Conservation (phyloP, 2,329 filamentous ascomycete species). For the Colletotrichum melonis region DNA sequence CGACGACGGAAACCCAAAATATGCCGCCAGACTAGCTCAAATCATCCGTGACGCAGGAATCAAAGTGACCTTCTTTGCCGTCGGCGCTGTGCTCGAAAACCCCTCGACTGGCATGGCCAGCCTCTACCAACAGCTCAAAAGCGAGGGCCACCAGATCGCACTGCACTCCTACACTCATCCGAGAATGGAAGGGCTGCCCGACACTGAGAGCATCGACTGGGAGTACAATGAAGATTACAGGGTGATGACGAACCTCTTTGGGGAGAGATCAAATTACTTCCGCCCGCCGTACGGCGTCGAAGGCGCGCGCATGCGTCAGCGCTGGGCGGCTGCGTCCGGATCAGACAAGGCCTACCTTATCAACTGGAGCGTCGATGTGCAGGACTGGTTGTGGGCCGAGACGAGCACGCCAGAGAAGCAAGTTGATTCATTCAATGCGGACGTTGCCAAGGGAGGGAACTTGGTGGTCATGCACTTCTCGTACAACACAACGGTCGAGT, state of each 20-base stretch:
- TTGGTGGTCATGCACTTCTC: slow-evolving; percentile 78
- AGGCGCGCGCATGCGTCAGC: slow-evolving; percentile 73
- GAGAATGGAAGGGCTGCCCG: slow-evolving; percentile 69
- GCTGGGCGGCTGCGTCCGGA: slow-evolving; percentile 63
- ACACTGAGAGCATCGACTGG: slow-evolving; percentile 67
- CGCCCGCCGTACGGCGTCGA: slow-evolving; percentile 77
- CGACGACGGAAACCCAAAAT: slow-evolving; percentile 71
- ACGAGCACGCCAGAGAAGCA: slow-evolving; percentile 73
- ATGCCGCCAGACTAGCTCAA: slow-evolving; percentile 58
- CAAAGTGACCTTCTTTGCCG: slow-evolving; percentile 78
- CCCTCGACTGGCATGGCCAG: slow-evolving; percentile 68
- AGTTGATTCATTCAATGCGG: slow-evolving; percentile 72
- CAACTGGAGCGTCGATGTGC: slow-evolving; percentile 77
- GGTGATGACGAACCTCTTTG: slow-evolving; percentile 55
- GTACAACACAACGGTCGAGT: slow-evolving; percentile 71
- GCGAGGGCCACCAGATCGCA: slow-evolving; percentile 74
- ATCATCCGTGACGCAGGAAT: slow-evolving; percentile 71
- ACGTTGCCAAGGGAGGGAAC: slow-evolving; percentile 70
- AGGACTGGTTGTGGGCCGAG: slow-evolving; percentile 77
- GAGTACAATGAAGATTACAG: slow-evolving; percentile 69
- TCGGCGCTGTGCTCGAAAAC: slow-evolving; percentile 72
- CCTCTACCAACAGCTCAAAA: slow-evolving; percentile 72
- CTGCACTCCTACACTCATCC: slow-evolving; percentile 77
- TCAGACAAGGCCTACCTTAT: slow-evolving; percentile 68
- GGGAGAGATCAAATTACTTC: slow-evolving; percentile 64